phyloP scores from a whole-genome alignment of 805 yeast species.

The Lipomyces chichibuensis region DNA sequence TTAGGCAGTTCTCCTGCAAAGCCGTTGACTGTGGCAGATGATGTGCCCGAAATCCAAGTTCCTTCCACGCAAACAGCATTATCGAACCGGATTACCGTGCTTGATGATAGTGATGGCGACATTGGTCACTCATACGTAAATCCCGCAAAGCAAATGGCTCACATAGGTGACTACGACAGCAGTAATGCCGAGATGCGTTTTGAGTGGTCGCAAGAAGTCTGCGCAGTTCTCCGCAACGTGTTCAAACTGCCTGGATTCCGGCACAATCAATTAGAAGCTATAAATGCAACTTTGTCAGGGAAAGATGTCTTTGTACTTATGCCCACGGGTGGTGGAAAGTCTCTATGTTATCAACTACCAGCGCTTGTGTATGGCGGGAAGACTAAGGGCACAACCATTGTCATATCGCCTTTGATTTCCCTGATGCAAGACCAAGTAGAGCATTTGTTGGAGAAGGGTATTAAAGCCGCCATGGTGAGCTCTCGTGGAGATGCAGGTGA shows the following conservation, averaged over 20 bases:
- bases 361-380: constrained; percentile 77
- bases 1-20: constrained; percentile 17
- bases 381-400: constrained; percentile 84
- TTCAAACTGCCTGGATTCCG: constrained; percentile 74
- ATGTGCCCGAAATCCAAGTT: constrained; percentile 11
- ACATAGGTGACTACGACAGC: constrained; percentile 14
- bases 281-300: constrained; percentile 75
- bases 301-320: constrained; percentile 89
- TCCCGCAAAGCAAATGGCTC: constrained; percentile 26
- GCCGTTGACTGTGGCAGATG: constrained; percentile 4
- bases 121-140: constrained; percentile 2
- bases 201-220: constrained; percentile 73
- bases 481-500: constrained; percentile 71
- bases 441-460: constrained; percentile 66
- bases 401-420: constrained; percentile 91
- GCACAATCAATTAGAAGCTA: constrained; percentile 82
- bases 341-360: constrained; percentile 92
- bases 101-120: constrained; percentile 6
- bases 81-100: constrained; percentile 1
- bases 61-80: constrained; percentile 1
- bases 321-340: constrained; percentile 99
- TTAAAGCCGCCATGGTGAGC: constrained; percentile 85
- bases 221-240: constrained; percentile 55
- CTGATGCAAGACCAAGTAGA: constrained; percentile 97
- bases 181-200: constrained; percentile 32